A percentile compares a stretch with the other conserved stretches of the same genome.
These are phyloP conservation scores for Metarhizium rileyi DNA, from an alignment of 2,329 filamentous ascomycete genomes.

Conservation along the genomic window DNA sequence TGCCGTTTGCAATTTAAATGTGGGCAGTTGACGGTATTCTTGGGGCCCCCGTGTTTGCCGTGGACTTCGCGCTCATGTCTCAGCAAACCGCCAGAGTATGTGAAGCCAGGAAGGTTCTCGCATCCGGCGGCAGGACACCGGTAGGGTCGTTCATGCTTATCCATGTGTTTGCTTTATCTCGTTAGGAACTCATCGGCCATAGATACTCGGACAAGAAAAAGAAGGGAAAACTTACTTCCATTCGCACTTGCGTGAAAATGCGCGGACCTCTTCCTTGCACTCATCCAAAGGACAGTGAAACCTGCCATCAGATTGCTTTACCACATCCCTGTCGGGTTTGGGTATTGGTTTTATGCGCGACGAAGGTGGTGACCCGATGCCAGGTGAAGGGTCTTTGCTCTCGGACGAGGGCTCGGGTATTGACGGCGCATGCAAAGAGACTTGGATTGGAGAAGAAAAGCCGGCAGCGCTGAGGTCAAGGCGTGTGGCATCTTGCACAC, in stretches of 20 bases:
- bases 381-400: slow-evolving; percentile 25
- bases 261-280: slow-evolving; percentile 54
- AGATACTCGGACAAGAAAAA: not conserved
- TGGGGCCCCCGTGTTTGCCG: slow-evolving; percentile 77
- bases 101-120: slow-evolving; percentile 88
- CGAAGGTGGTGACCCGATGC: slow-evolving; percentile 21
- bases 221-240: slow-evolving; percentile 63
- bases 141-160: slow-evolving; percentile 92
- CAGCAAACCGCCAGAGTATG: slow-evolving; percentile 82
- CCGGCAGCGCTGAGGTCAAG: slow-evolving; percentile 26
- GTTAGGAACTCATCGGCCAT: slow-evolving; percentile 12
- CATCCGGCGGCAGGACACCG: slow-evolving; percentile 75
- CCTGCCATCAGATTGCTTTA: slow-evolving; percentile 61
- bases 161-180: slow-evolving; percentile 78
- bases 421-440: slow-evolving; percentile 19
- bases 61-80: slow-evolving; percentile 92
- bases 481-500: slow-evolving; percentile 27
- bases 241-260: slow-evolving; percentile 78
- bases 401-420: slow-evolving; percentile 23
- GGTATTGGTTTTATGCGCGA: slow-evolving; percentile 42
- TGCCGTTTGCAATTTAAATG: slow-evolving; percentile 82
- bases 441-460: slow-evolving; percentile 26
- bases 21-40: slow-evolving; percentile 79
- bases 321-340: slow-evolving; percentile 48
- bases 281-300: slow-evolving; percentile 64